Conservation (phyloP, 139 green algal species). For the Coccomyxa sp. region DNA sequence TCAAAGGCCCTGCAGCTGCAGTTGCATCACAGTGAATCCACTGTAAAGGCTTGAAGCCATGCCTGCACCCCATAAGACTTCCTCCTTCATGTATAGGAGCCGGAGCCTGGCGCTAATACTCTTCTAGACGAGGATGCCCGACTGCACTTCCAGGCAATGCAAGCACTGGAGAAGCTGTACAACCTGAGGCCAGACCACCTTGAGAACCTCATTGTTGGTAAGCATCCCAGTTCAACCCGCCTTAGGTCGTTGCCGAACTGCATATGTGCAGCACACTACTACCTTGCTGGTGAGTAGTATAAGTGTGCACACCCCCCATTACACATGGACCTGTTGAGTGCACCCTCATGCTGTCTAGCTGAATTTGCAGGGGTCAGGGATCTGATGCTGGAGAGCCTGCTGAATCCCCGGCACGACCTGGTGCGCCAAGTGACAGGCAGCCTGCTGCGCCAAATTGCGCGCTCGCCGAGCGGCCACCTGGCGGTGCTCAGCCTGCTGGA, state of each 20-base stretch:
- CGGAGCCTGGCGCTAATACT: neutral
- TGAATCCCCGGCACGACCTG: conserved; percentile 3
- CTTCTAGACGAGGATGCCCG: neutral
- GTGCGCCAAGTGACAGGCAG: neutral
- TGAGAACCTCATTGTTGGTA: neutral
- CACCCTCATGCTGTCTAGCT: too few relatives aligned
- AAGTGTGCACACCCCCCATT: too few relatives aligned
- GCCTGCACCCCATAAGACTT: too few relatives aligned
- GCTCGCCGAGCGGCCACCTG: neutral
- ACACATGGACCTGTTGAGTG: too few relatives aligned
- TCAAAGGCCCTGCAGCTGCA: too few relatives aligned
- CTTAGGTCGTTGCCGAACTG: too few relatives aligned
- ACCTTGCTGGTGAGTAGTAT: too few relatives aligned
- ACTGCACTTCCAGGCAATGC: neutral
- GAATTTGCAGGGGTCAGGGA: neutral
- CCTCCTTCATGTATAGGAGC: too few relatives aligned
- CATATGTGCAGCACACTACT: too few relatives aligned
- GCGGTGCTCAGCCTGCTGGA: conserved; percentile 27
- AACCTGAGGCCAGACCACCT: neutral
- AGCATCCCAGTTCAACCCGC: too few relatives aligned
- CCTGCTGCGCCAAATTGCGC: neutral
- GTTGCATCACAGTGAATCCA: too few relatives aligned
- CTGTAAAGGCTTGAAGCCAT: too few relatives aligned
- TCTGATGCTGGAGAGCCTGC: neutral
- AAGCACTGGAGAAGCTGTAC: neutral